Base-by-base conservation (phyloP, 73 alveolate genomes). In the Symbiodinium natans region DNA sequence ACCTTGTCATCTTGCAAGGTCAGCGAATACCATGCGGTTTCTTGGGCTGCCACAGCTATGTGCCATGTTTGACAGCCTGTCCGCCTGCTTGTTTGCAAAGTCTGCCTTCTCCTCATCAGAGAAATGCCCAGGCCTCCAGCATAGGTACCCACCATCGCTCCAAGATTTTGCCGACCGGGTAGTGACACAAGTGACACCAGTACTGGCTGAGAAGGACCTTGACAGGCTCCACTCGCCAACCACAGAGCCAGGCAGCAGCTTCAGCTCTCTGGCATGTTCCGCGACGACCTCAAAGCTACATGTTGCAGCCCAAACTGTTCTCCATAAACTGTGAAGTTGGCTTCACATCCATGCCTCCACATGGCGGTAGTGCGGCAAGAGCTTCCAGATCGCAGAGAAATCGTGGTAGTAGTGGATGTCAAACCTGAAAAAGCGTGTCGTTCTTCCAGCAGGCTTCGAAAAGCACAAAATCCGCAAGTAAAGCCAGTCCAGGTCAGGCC, bases 181-280 rank as follows among this genome's bases (percentile, higher is more conserved):
- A n/a, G n/a, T n/a, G n/a, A n/a, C n/a, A n/a, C n/a, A n/a, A 13
- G 59, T 46, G 6, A 9, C 59, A 46, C 6, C 59, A 46, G 59
- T 13, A 46, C 59, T 21, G 71, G 23, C 19, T n/a, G 41, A 17
- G 42, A 36, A 59, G 3, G 39, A 42, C 97, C 97, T 90, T 63
- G 97, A 90, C 36, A 73, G 43, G 80, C 97, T 90, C 97, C 97
- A 90, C 41, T 90, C 97, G 11, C 97, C 97, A 31, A 90, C 97
- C 88, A 90, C 52, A 25, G 97, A 84, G 80, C 88, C 80, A 29
- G 97, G 97, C 3, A 90, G 39, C 40, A 59, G 80, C 80, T 90
- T 68, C 48, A 90, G 39, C 41, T 90, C 97, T 59, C 77, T n/a
- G n/a, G 97, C 97, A 73, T 90, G 97, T 52, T 71, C 38, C n/a